A percentile compares a stretch with the other conserved stretches of the same genome.
Conservation (phyloP, 805 yeast species). For the Saccharomycopsis sp. region DNA sequence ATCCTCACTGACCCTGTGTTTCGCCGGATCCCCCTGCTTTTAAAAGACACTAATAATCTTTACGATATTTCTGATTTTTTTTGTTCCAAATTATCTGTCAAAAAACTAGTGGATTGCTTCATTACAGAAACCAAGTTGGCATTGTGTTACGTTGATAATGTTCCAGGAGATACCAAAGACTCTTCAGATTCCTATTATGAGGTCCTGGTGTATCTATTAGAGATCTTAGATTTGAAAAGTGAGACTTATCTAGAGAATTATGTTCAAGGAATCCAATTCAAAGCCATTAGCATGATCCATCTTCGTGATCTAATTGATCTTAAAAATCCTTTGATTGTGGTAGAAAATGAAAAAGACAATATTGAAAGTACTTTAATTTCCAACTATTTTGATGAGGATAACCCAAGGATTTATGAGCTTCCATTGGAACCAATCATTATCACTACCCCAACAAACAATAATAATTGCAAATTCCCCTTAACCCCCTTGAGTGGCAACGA, state of each 20-base stretch:
- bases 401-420: constrained; percentile 8
- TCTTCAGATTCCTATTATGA: not conserved
- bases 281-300: constrained; percentile 1
- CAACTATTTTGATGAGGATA: not conserved
- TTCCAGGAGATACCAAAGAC: not conserved
- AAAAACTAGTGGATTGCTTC: constrained; percentile 11
- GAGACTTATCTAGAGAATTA: not conserved
- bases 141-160: constrained; percentile 4
- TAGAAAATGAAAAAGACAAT: constrained; percentile 3
- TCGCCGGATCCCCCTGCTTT: not conserved
- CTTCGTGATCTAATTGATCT: constrained; percentile 4
- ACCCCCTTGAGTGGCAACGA: too few relatives aligned
- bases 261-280: constrained; percentile 7
- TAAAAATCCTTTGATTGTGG: constrained; percentile 5
- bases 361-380: not conserved
- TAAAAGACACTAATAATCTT: constrained; percentile 9
- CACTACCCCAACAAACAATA: not conserved
- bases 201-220: constrained; percentile 3
- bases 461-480: too few relatives aligned
- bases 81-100: constrained; percentile 7
- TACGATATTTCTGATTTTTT: constrained; percentile 4
- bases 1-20: constrained; percentile 6
- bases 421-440: not conserved
- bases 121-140: constrained; percentile 12
- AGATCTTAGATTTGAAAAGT: constrained; percentile 3